phyloP scores from a whole-genome alignment of 306 rosid species.

The Bauhinia variegata region DNA sequence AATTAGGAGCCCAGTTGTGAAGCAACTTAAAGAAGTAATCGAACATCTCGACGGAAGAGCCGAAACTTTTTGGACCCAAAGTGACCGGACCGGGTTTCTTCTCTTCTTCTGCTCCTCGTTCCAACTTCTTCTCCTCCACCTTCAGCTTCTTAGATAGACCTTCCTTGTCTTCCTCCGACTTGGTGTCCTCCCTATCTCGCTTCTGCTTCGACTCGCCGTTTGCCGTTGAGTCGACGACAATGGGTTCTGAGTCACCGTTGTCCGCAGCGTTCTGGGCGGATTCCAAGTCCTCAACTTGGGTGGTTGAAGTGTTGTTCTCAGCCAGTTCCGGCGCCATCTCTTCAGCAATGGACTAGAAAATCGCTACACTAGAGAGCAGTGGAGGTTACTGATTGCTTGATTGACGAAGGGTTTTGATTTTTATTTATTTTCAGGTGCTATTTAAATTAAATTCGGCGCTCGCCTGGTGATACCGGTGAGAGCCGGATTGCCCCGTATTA shows the following conservation, averaged over 20 bases:
- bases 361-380: slow-evolving; percentile 41
- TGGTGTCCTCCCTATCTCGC: slow-evolving; percentile 39
- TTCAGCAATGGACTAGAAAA: slow-evolving; percentile 41
- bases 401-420: too few species aligned
- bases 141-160: slow-evolving; percentile 45
- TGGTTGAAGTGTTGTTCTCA: slow-evolving; percentile 25
- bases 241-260: not conserved
- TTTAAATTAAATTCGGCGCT: too few species aligned
- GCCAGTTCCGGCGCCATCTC: slow-evolving; percentile 26
- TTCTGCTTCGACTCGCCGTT: slow-evolving; percentile 30
- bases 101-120: slow-evolving; percentile 39
- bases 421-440: too few species aligned
- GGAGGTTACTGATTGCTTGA: too few species aligned
- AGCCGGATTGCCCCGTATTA: too few species aligned
- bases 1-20: slow-evolving; percentile 68
- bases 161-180: slow-evolving; percentile 18
- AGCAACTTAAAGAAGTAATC: slow-evolving; percentile 66
- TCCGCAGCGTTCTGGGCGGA: slow-evolving; percentile 9
- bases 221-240: not conserved
- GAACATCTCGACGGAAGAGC: slow-evolving; percentile 62
- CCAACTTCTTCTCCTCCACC: slow-evolving; percentile 46
- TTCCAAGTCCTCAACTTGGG: slow-evolving; percentile 28
- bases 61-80: slow-evolving; percentile 56
- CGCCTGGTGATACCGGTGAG: too few species aligned
- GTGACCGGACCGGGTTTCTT: slow-evolving; percentile 38